Percentiles rank a stretch among this genome's conserved stretches.
Evolutionary conservation across 352 stramenopile genomes (phyloP).

Genomic region (Phytophthora vignae): DNA sequence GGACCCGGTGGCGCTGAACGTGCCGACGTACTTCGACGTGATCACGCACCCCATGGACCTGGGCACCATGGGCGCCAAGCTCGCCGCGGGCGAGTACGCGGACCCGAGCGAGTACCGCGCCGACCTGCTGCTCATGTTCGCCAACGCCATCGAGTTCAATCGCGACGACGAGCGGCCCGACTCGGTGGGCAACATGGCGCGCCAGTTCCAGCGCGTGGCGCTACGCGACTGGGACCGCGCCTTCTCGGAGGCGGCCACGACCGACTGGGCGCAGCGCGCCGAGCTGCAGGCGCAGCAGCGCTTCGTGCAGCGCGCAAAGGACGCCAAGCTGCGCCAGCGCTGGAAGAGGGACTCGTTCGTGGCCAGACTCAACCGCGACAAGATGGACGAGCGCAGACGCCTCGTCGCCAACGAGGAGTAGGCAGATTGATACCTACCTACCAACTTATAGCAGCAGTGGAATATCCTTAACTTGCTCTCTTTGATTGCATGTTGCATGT

Average conservation of each 20-base stretch:
- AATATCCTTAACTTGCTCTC: neutral
- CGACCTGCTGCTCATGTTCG: slow-evolving; percentile 87
- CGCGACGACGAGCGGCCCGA: slow-evolving; percentile 77
- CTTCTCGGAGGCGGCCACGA: slow-evolving; percentile 71
- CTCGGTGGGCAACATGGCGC: slow-evolving; percentile 82
- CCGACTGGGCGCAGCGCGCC: slow-evolving; percentile 68
- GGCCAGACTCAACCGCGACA: slow-evolving; percentile 79
- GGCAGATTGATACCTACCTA: neutral
- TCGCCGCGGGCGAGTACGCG: slow-evolving; percentile 64
- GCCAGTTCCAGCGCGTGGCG: slow-evolving; percentile 56
- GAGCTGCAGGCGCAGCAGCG: slow-evolving; percentile 60
- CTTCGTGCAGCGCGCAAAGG: slow-evolving; percentile 65
- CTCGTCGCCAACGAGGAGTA: slow-evolving; percentile 34
- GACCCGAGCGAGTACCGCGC: slow-evolving; percentile 61
- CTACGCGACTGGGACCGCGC: slow-evolving; percentile 60
- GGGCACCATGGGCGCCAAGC: slow-evolving; percentile 91
- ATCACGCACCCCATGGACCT: slow-evolving; percentile 98
- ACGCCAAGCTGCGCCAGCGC: slow-evolving; percentile 48
- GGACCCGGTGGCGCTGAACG: slow-evolving; percentile 92
- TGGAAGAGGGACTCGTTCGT: slow-evolving; percentile 90
- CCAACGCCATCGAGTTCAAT: slow-evolving; percentile 90
- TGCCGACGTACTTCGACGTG: slow-evolving; percentile 95
- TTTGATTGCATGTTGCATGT: slow-evolving; percentile 1
- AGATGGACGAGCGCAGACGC: slow-evolving; percentile 65
- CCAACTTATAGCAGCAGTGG: neutral